Evolutionary conservation across 176 grass and related monocot species (phyloP).

Genomic region (Oryza meridionalis): DNA sequence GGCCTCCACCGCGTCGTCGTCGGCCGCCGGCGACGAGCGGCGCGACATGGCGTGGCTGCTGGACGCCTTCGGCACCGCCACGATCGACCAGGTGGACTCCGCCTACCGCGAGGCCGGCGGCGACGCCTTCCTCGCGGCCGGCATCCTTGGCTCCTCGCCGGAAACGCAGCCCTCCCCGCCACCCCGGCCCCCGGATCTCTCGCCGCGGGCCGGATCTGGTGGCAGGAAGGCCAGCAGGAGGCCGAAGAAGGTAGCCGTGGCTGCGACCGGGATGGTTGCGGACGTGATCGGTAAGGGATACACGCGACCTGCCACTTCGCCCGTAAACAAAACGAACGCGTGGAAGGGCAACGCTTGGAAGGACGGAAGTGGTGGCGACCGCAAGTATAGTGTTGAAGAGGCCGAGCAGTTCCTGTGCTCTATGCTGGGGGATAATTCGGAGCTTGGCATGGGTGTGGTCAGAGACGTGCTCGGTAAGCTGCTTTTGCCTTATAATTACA

Average conservation of each 20-base stretch:
- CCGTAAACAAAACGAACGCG: background rate
- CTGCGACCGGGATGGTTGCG: conserved; percentile 68
- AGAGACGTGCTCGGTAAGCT: conserved; percentile 73
- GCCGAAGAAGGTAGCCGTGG: conserved; percentile 47
- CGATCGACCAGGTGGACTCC: conserved; percentile 73
- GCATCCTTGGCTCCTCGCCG: conserved; percentile 57
- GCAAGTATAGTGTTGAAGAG: conserved; percentile 51
- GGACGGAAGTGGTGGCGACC: background rate
- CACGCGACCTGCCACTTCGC: conserved; percentile 20
- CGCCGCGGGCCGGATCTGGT: conserved; percentile 30
- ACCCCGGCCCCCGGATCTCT: conserved; percentile 46
- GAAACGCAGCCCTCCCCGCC: conserved; percentile 31
- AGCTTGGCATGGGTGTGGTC: conserved; percentile 74
- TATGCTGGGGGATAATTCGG: conserved; percentile 67
- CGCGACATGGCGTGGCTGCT: conserved; percentile 68
- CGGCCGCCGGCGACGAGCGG: conserved; percentile 41
- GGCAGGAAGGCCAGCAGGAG: conserved; percentile 33
- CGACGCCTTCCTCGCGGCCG: conserved; percentile 67
- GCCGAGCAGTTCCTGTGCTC: conserved; percentile 73
- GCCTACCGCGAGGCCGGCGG: conserved; percentile 61
- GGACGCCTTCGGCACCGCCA: conserved; percentile 61
- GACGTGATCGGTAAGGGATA: conserved; percentile 82
- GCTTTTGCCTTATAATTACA: background rate
- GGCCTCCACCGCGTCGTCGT: conserved; percentile 37
- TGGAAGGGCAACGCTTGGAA: conserved; percentile 32